Percentiles rank a stretch among this genome's conserved stretches.
Conservation (phyloP, 2,329 filamentous ascomycete species). For the Phaeosphaeriaceae sp. region DNA sequence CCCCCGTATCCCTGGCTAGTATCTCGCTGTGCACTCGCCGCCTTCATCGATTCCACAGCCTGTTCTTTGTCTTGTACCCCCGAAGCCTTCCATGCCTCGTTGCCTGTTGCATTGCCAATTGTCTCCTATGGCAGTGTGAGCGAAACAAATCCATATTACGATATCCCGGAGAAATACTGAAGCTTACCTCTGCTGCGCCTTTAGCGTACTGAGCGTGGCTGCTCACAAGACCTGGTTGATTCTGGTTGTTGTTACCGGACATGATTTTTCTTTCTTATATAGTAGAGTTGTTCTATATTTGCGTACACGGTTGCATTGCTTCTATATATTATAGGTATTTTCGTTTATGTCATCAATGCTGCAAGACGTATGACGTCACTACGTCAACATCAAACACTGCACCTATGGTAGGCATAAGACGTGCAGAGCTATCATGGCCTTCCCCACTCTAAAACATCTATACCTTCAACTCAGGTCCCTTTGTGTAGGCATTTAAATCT, state of each 20-base stretch:
- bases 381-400: slow-evolving; percentile 2
- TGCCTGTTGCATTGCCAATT: slow-evolving; percentile 68
- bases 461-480: too few relatives aligned
- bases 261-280: slow-evolving; percentile 14
- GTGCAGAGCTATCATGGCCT: too few relatives aligned
- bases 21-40: slow-evolving; percentile 64
- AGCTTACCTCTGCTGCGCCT: slow-evolving; percentile 67
- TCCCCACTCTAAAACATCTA: too few relatives aligned
- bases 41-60: slow-evolving; percentile 68
- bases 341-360: neutral
- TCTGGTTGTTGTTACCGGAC: slow-evolving; percentile 35
- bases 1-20: slow-evolving; percentile 64
- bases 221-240: slow-evolving; percentile 65
- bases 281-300: neutral
- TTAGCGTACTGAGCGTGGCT: slow-evolving; percentile 73
- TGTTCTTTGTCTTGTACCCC: slow-evolving; percentile 69
- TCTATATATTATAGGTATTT: neutral
- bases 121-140: slow-evolving; percentile 53
- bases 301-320: neutral
- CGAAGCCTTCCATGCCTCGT: slow-evolving; percentile 67
- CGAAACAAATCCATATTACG: neutral
- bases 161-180: neutral
- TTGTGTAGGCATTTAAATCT: too few relatives aligned
- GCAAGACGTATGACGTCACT: neutral
- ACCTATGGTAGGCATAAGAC: too few relatives aligned